phyloP scores from a whole-genome alignment of 73 alveolate species.

The Paramecium primaurelia region DNA sequence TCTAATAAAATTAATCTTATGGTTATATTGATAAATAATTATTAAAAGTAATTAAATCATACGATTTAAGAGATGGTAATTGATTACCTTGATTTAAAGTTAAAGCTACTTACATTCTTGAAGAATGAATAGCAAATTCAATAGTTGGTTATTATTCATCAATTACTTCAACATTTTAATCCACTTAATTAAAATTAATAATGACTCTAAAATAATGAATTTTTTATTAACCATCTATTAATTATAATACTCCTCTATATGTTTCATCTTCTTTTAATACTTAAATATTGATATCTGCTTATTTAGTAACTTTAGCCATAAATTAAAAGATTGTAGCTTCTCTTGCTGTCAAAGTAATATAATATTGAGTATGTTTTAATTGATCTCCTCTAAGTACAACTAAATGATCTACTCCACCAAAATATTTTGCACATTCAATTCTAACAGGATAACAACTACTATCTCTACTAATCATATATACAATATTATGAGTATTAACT shows the following conservation, averaged over 20 bases:
- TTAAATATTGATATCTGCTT: neutral
- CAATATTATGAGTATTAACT: neutral
- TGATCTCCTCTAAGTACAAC: slow-evolving; percentile 23
- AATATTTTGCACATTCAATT: neutral
- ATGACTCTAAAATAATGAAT: neutral
- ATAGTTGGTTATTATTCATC: neutral
- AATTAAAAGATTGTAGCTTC: neutral
- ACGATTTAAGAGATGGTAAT: neutral
- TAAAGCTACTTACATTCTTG: neutral
- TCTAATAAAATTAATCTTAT: neutral
- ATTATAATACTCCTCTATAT: neutral
- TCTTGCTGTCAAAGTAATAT: neutral
- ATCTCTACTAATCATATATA: neutral
- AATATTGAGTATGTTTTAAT: neutral
- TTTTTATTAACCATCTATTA: neutral
- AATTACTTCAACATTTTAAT: neutral
- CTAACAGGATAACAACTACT: slow-evolving; percentile 17
- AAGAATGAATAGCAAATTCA: neutral
- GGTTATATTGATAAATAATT: neutral
- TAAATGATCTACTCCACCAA: neutral
- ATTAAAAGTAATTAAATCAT: neutral
- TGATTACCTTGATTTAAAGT: neutral
- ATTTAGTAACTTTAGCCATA: neutral
- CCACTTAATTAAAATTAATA: neutral
- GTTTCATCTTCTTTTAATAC: slow-evolving; percentile 3